Base-by-base conservation (phyloP, 75 land plant genomes). In the Azolla pinnata region DNA sequence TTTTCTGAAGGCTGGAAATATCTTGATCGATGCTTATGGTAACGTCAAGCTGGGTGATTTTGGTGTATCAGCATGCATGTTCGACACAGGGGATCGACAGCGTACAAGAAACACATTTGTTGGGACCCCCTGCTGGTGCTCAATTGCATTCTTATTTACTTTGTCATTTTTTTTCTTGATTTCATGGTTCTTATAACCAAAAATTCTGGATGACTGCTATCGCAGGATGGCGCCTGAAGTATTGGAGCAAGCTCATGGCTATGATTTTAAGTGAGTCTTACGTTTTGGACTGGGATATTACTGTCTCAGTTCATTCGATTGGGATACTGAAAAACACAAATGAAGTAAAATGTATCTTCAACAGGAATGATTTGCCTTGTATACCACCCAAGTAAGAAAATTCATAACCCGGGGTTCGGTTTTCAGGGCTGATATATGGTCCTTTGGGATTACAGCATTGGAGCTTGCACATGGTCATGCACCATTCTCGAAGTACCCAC, bases 381-480 rank as follows among this genome's bases (percentile, higher is more conserved):
- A n/a, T n/a, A n/a, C n/a, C n/a, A n/a, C n/a, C n/a, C n/a, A n/a
- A n/a, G n/a, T n/a, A n/a, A n/a, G n/a, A n/a, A n/a, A n/a, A n/a
- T n/a, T n/a, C n/a, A n/a, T n/a, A n/a, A n/a, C n/a, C n/a, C n/a
- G n/a, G n/a, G n/a, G n/a, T n/a, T n/a, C n/a, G n/a, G n/a, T 78
- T 23, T 52, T 63, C 79, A 92, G 97, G 72, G 98, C 98, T 52
- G 98, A 93, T 64, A 89, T 93, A 26, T 93, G 98, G 98, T 89
- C 96, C 19, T 89, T 93, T 73, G 98, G 96, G 19, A 93, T 93
- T 53, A 93, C 98, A 54, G 98, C 96, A 5, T 65, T 93, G 55
- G 98, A 93, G 67, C 86, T 93, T 52, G 98, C 98, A 14, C 98
- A 93, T 67, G 98, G 98, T 49, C 98, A 93, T 81, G 98, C 98